These are phyloP conservation scores for Leucosporidium yakuticum DNA, from an alignment of 768 basidiomycete genomes.

Conservation along the genomic window DNA sequence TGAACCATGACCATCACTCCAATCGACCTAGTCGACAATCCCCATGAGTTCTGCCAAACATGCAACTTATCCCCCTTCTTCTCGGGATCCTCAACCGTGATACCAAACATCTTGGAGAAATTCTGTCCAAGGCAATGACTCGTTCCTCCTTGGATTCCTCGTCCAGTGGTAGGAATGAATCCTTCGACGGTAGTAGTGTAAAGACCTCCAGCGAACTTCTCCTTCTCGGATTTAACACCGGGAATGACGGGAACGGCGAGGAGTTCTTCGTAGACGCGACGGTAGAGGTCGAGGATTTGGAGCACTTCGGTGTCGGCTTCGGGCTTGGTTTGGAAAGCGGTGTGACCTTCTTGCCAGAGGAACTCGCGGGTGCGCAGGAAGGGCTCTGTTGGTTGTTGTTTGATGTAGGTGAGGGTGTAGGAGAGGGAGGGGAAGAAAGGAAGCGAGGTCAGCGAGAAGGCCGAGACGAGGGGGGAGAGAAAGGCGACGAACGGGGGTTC, in stretches of 20 bases:
- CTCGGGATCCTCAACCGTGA: constrained; percentile 88
- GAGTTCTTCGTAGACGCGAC: constrained; percentile 89
- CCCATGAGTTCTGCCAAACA: constrained; percentile 99
- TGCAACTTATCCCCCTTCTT: constrained; percentile 56
- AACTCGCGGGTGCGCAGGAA: constrained; percentile 99
- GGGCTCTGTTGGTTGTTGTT: constrained; percentile 57
- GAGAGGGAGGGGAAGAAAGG: not conserved
- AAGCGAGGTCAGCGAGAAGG: too few relatives aligned
- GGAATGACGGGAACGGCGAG: constrained; percentile 96
- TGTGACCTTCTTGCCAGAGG: constrained; percentile 99
- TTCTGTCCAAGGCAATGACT: constrained; percentile 98
- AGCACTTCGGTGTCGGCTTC: constrained; percentile 90
- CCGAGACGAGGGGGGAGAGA: not conserved
- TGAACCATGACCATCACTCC: constrained; percentile 99
- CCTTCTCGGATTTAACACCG: constrained; percentile 96
- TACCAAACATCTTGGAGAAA: constrained; percentile 98
- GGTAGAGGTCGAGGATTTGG: constrained; percentile 92
- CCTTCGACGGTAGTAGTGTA: constrained; percentile 99
- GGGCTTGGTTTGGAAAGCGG: constrained; percentile 76
- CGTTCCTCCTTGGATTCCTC: constrained; percentile 96
- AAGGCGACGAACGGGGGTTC: constrained; percentile 67
- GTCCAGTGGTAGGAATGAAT: constrained; percentile 92
- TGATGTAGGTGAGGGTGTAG: not conserved
- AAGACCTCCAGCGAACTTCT: constrained; percentile 95
- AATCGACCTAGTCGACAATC: constrained; percentile 87